Percentiles rank a stretch among this genome's conserved stretches.
Evolutionary conservation across 1,139 yeast species (phyloP).

Genomic region (Suhomyces chickasaworum): DNA sequence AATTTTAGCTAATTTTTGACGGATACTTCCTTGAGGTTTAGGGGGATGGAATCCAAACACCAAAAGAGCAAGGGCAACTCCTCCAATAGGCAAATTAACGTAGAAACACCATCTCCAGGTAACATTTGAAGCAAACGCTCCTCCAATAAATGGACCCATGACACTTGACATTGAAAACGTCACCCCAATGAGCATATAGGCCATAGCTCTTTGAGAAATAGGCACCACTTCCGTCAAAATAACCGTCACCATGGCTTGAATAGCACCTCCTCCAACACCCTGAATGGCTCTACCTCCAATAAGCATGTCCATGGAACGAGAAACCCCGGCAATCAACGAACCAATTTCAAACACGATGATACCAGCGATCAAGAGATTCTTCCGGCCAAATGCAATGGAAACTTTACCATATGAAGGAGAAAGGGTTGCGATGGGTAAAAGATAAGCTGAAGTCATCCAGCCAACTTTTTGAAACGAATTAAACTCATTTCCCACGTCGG

Average conservation of each 20-base stretch:
- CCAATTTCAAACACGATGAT: conserved; percentile 62
- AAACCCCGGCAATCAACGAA: conserved; percentile 59
- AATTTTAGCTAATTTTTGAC: conserved; percentile 41
- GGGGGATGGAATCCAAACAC: conserved; percentile 59
- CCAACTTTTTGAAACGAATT: conserved; percentile 55
- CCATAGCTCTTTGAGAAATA: conserved; percentile 56
- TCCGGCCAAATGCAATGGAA: conserved; percentile 64
- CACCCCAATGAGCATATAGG: conserved; percentile 51
- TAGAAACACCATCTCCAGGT: conserved; percentile 84
- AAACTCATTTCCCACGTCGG: conserved; percentile 57
- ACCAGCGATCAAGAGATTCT: conserved; percentile 50
- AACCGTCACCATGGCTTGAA: conserved; percentile 59
- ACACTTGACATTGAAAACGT: conserved; percentile 59
- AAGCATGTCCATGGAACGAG: conserved; percentile 58
- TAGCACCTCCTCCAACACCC: conserved; percentile 76
- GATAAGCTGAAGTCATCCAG: conserved; percentile 63
- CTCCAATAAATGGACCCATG: conserved; percentile 69
- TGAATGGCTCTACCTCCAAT: conserved; percentile 72
- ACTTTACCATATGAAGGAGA: conserved; percentile 64
- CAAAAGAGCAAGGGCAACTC: conserved; percentile 50
- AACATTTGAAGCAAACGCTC: conserved; percentile 60
- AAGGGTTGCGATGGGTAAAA: conserved; percentile 60
- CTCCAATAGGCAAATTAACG: conserved; percentile 70
- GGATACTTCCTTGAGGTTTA: conserved; percentile 40
- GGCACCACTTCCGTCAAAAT: conserved; percentile 64